Base-by-base conservation (phyloP, 2,329 filamentous ascomycete genomes). In the Sclerotinia trifoliorum region DNA sequence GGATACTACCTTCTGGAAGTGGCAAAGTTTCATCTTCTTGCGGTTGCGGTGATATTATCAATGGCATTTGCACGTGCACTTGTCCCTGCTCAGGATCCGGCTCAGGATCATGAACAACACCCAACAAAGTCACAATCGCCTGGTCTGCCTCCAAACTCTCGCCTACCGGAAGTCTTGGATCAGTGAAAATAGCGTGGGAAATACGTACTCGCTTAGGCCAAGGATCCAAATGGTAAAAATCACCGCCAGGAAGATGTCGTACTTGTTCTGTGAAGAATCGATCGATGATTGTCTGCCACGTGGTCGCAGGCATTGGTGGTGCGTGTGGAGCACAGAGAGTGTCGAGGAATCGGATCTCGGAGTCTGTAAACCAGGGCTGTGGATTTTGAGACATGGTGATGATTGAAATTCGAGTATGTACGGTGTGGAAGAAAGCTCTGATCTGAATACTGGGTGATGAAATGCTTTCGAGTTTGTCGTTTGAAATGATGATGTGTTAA, bases 271-370 rank as follows among this genome's bases (percentile, higher is more conserved):
- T 1, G 10, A 10, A 57, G 4, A 39, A 6, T 5, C 3, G 13
- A 1, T n/a, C 5, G 11, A 56, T 11, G 8, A 13, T 1, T 3
- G 1, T 0, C 32, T 2, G 6, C 13, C 0, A 24, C 8, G 8
- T 1, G 3, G 0, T 10, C 1, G 1, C 4, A 17, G 21, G 17
- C 13, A 1, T 3, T 5, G 3, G 0, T 42, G 15, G 0, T 21
- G 19, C 3, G 8, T n/a, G 39, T 5, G 4, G 0, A 17, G 3
- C 13, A 17, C 39, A 17, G 15, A 57, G 11, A 13, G 2, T 17
- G 21, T 24, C 13, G n/a, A 57, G 55, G 3, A 39, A 24, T 1
- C 15, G 32, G 21, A 17, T 2, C 32, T 57, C 54, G 11, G 54
- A 3, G 11, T 2, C 1, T n/a, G 11, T 17, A 32, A 32, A 56